A percentile compares a stretch with the other conserved stretches of the same genome.
Conservation (phyloP, 441 rosid genomes). For the Flueggea neowawraea region DNA sequence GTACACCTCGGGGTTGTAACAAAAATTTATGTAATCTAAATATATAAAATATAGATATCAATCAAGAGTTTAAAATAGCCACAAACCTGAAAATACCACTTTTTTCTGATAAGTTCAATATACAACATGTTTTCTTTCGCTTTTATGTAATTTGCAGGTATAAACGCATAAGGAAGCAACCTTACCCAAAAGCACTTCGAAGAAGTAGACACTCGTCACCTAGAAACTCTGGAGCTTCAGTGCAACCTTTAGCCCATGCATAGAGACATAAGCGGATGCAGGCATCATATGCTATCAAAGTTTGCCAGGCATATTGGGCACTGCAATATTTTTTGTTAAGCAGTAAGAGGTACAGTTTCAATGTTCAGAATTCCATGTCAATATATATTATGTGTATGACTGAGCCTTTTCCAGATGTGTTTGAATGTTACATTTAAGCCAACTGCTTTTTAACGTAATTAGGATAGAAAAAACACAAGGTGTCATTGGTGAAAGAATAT, state of each 20-base stretch:
- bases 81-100: neutral
- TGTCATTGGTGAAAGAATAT: too few relatives aligned
- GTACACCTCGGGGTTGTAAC: constrained; percentile 79
- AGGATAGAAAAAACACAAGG: too few relatives aligned
- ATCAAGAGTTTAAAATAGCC: constrained; percentile 13
- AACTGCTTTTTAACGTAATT: too few relatives aligned
- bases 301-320: constrained; percentile 93
- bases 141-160: constrained; percentile 11
- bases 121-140: neutral
- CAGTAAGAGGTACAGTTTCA: neutral
- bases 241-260: constrained; percentile 87
- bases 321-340: constrained; percentile 32
- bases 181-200: constrained; percentile 93
- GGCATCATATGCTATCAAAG: constrained; percentile 83
- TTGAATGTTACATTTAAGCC: too few relatives aligned
- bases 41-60: constrained; percentile 7
- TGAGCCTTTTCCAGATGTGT: too few relatives aligned
- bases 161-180: constrained; percentile 7
- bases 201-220: constrained; percentile 85
- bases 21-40: constrained; percentile 77
- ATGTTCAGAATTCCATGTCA: neutral
- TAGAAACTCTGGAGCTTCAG: constrained; percentile 98
- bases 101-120: neutral
- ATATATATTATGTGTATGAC: neutral
- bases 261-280: constrained; percentile 78